Evolutionary conservation across 2,329 filamentous ascomycete genomes (phyloP).

Genomic region (Aspergillus awamori): DNA sequence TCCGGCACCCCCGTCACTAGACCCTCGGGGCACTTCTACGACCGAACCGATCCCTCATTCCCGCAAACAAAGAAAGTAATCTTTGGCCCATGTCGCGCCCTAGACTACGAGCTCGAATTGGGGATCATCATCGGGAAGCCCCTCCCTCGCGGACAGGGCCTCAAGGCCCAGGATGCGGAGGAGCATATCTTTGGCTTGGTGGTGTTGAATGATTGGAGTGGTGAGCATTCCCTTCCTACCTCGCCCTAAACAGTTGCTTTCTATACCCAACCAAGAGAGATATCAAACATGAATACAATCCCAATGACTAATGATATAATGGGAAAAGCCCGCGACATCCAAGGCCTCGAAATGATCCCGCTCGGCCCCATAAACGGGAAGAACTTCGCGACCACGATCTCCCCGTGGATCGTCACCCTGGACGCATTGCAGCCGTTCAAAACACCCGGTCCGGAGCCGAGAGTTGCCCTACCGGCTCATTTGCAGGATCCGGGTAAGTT

Average conservation of each 20-base stretch:
- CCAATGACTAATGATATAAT: no score
- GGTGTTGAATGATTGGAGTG: slow-evolving; percentile 63
- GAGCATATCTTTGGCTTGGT: slow-evolving; percentile 66
- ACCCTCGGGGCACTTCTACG: slow-evolving; percentile 46
- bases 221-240: slow-evolving; percentile 14
- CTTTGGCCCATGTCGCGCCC: slow-evolving; percentile 25
- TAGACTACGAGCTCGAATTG: slow-evolving; percentile 51
- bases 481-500: slow-evolving; percentile 21
- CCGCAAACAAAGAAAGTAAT: slow-evolving; percentile 23
- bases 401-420: slow-evolving; percentile 64
- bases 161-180: slow-evolving; percentile 53
- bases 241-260: no score
- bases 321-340: slow-evolving; percentile 53
- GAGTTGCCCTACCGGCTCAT: slow-evolving; percentile 19
- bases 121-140: slow-evolving; percentile 51
- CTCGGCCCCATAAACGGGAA: slow-evolving; percentile 65
- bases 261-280: no score
- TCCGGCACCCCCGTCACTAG: slow-evolving; percentile 53
- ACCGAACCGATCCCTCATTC: slow-evolving; percentile 12
- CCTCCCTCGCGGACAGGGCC: slow-evolving; percentile 37
- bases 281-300: no score
- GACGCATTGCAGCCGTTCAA: slow-evolving; percentile 55
- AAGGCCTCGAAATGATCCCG: slow-evolving; percentile 63
- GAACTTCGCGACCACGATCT: slow-evolving; percentile 62
- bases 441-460: slow-evolving; percentile 20